Percentiles rank a stretch among this genome's conserved stretches.
These are phyloP conservation scores for Torrubiellomyces zombiae DNA, from an alignment of 2,329 filamentous ascomycete genomes.

Conservation along the genomic window DNA sequence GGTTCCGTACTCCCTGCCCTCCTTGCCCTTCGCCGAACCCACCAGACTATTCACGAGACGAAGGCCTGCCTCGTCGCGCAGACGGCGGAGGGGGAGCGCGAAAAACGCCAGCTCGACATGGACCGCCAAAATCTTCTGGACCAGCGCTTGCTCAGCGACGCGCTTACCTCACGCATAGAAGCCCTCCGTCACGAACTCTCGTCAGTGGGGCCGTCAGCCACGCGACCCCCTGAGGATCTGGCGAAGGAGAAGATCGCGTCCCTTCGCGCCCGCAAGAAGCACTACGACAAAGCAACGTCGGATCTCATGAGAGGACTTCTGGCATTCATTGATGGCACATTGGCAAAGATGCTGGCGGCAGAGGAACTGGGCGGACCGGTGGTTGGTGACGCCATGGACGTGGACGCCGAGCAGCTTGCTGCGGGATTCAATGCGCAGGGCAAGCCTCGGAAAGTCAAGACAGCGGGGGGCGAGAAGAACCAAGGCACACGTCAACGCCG, in stretches of 20 bases:
- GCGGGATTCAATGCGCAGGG: conserved; percentile 45
- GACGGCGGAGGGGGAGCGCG: conserved; percentile 22
- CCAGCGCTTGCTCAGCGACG: conserved; percentile 36
- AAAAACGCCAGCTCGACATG: conserved; percentile 29
- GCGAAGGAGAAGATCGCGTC: conserved; percentile 45
- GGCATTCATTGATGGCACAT: conserved; percentile 51
- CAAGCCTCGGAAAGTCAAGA: conserved; percentile 33
- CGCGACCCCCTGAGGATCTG: conserved; percentile 43
- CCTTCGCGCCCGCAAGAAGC: conserved; percentile 39
- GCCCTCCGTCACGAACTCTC: conserved; percentile 40
- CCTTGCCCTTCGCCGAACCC: conserved; percentile 51
- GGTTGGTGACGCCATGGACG: conserved; percentile 55
- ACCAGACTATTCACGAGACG: conserved; percentile 47
- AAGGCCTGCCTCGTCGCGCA: conserved; percentile 38
- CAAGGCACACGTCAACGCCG: conserved; percentile 41
- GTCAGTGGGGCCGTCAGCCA: conserved; percentile 35
- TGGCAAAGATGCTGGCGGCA: conserved; percentile 63
- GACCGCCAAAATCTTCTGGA: conserved; percentile 35
- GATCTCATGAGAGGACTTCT: conserved; percentile 47
- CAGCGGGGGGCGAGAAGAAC: conserved; percentile 20
- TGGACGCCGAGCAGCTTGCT: conserved; percentile 41
- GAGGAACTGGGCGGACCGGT: conserved; percentile 74
- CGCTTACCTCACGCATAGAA: conserved; percentile 39
- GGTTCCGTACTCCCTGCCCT: conserved; percentile 56
- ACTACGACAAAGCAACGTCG: conserved; percentile 43